phyloP scores from a whole-genome alignment of 2,329 filamentous ascomycete species.

The Celoporthe dispersa region DNA sequence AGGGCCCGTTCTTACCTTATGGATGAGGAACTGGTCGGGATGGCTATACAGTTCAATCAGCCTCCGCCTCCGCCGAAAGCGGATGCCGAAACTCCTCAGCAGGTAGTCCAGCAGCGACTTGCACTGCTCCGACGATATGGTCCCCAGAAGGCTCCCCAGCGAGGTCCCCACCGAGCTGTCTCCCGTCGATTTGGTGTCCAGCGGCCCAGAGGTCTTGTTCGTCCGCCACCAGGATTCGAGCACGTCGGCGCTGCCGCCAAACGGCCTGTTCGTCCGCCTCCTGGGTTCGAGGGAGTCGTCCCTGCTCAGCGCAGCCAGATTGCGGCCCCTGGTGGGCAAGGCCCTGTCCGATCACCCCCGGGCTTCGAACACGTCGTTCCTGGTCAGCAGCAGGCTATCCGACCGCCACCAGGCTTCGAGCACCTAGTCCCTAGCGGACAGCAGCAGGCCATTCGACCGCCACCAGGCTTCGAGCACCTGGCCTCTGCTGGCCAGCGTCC shows the following conservation, averaged over 20 bases:
- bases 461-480: neutral
- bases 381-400: neutral
- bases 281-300: neutral
- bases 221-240: neutral
- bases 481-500: neutral
- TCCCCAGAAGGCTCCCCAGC: neutral
- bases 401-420: neutral
- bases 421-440: neutral
- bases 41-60: neutral
- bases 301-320: neutral
- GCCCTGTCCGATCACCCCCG: neutral
- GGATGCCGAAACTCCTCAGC: neutral
- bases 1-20: slow-evolving; percentile 8
- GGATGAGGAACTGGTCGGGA: slow-evolving; percentile 3
- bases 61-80: neutral
- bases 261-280: neutral
- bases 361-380: neutral
- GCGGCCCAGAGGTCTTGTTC: neutral
- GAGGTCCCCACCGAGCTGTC: neutral
- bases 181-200: neutral
- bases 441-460: neutral
- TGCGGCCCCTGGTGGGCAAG: neutral
- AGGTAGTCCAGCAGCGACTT: neutral
- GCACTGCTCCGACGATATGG: neutral
- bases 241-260: neutral